Evolutionary conservation across 164 flowering plant genomes (phyloP).

Genomic region (Tetracentron sinense): DNA sequence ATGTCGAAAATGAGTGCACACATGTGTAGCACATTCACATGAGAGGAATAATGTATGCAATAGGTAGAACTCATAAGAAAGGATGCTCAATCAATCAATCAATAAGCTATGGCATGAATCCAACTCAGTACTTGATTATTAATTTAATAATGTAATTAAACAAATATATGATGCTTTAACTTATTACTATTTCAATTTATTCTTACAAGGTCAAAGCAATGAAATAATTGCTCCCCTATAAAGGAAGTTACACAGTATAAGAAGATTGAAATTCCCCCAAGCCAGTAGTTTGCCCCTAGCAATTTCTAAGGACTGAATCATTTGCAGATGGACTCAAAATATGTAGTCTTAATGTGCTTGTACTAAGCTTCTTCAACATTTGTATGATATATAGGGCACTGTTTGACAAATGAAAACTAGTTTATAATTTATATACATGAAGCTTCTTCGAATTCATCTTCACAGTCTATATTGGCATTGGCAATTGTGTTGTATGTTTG

Average conservation of each 20-base stretch:
- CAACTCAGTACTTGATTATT: too few relatives aligned
- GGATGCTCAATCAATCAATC: too few relatives aligned
- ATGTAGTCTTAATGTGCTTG: slow-evolving; percentile 16
- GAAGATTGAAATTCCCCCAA: slow-evolving; percentile 2
- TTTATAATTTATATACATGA: slow-evolving; percentile 18
- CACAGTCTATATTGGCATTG: slow-evolving; percentile 18
- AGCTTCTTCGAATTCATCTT: slow-evolving; percentile 8
- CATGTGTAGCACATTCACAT: too few relatives aligned
- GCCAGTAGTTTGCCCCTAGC: slow-evolving; percentile 10
- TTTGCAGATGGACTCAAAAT: neutral
- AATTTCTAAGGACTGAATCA: neutral
- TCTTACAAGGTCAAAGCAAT: neutral
- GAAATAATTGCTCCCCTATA: neutral
- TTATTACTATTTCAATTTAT: too few relatives aligned
- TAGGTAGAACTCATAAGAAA: too few relatives aligned
- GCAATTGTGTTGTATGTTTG: slow-evolving; percentile 21
- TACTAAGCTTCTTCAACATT: neutral
- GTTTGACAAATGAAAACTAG: slow-evolving; percentile 8
- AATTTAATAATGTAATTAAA: too few relatives aligned
- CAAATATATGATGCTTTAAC: too few relatives aligned
- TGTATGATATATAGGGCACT: neutral
- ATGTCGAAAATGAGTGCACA: too few relatives aligned
- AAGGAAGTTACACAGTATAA: neutral
- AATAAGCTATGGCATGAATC: too few relatives aligned
- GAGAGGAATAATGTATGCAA: too few relatives aligned